Base-by-base conservation (phyloP, 163 green algal species). In the Chlamydomonas reinhardtii region DNA sequence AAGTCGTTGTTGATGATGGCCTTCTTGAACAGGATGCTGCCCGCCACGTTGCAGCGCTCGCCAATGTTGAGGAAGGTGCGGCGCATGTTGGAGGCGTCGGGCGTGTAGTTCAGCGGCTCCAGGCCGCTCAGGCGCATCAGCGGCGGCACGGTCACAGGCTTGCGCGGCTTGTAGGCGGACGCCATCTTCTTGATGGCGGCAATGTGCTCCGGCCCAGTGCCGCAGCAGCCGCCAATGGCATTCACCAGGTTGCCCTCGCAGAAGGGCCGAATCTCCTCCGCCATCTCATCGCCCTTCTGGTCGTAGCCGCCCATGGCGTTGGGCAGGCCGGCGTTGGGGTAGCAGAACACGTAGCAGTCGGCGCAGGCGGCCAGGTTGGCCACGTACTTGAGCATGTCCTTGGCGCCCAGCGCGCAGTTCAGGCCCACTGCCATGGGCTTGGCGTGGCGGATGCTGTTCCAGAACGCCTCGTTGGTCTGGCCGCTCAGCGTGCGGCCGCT, bases 391-490 rank as follows among this genome's bases (percentile, higher is more conserved):
- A 96, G 94, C 97, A 99, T 99, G 92, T 99, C 97, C 32, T 78
- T 89, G 31, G 97, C 97, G 25, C 97, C 97, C 82, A 99, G 95
- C 0, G 97, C 97, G 80, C 97, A 99, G 95, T 99, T 99, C 34
- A 99, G 94, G 34, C 97, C 97, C 32, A 99, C 90, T 0, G 97
- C 97, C 84, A 99, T 92, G 43, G 97, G 97, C 88, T 96, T 96
- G 84, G 95, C 94, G 77, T 99, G 97, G 75, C 73, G 91, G 52
- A 99, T 88, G 88, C 93, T 97, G 95, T 98, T 98, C 97, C 97
- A 99, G 93, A 99, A 99, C 6, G 97, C 97, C 94, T 99, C 97
- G 88, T 99, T 99, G 82, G 97, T 99, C 94, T 99, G 97, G 20
- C 97, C 97, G 74, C 92, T 97, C 89, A 99, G 93, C 52, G 97